A percentile compares a stretch with the other conserved stretches of the same genome.
phyloP scores from a whole-genome alignment of 805 yeast species.

The Pichia gijzeniarum region DNA sequence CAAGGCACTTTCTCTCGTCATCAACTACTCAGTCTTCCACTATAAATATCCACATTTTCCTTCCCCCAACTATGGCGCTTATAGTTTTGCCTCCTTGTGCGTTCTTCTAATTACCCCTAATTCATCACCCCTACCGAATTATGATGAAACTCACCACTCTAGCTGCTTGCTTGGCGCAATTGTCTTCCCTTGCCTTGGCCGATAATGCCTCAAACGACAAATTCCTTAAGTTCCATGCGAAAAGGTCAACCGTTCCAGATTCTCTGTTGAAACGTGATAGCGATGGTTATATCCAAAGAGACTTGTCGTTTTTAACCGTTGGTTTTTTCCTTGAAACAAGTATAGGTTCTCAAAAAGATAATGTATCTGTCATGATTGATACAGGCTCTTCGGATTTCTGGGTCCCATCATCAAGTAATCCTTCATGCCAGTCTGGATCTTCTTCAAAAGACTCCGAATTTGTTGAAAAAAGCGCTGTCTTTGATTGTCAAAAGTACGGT shows the following conservation, averaged over 20 bases:
- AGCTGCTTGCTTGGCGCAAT: no score
- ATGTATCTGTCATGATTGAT: slow-evolving; percentile 91
- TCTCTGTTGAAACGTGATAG: neutral
- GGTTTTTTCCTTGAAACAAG: slow-evolving; percentile 61
- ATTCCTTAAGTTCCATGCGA: neutral
- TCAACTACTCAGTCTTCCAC: no score
- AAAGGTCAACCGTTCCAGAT: neutral
- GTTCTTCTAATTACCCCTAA: no score
- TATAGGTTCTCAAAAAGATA: slow-evolving; percentile 89
- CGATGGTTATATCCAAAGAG: neutral
- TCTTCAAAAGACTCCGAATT: slow-evolving; percentile 28
- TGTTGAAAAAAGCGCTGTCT: neutral
- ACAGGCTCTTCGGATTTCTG: slow-evolving; percentile 96
- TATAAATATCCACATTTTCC: no score
- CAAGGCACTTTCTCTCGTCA: no score
- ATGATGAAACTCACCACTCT: no score
- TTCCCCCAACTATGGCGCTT: no score
- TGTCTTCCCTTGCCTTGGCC: no score
- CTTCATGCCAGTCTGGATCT: slow-evolving; percentile 45
- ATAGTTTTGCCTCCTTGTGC: no score
- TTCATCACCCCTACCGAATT: no score
- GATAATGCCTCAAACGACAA: neutral
- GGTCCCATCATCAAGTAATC: slow-evolving; percentile 86
- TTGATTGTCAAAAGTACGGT: neutral
- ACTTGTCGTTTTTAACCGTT: neutral